Conservation (phyloP, 208 protist species). For the Hexamita inflata region DNA sequence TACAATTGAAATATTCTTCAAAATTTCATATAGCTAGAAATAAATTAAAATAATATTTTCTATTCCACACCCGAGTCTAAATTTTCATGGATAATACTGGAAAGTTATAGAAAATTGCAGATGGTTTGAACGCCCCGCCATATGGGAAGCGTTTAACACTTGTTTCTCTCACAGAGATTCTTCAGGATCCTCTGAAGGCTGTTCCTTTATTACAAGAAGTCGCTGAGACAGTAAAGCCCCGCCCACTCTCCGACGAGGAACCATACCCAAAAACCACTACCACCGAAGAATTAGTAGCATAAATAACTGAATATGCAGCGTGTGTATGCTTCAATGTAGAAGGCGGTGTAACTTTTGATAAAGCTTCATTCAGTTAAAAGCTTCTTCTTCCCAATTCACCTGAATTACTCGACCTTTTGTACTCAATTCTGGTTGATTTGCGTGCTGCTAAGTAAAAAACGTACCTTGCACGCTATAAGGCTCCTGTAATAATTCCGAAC, state of each 20-base stretch:
- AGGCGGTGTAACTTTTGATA: background rate
- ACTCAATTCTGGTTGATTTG: background rate
- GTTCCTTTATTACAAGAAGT: background rate
- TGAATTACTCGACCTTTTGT: background rate
- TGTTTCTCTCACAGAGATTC: conserved; percentile 2
- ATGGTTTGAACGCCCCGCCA: background rate
- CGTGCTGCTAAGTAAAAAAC: background rate
- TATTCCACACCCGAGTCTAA: no score
- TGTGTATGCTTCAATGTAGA: background rate
- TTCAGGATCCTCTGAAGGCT: background rate
- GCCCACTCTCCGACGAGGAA: background rate
- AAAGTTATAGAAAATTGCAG: background rate
- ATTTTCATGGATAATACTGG: no score
- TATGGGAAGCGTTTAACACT: background rate
- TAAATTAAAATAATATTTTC: no score
- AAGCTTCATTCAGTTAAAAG: background rate
- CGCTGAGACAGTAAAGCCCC: background rate
- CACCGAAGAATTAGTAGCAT: background rate
- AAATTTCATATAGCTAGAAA: no score
- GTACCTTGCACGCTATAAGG: background rate
- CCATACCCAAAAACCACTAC: background rate
- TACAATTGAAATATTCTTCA: no score
- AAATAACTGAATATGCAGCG: background rate
- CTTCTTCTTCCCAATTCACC: background rate
- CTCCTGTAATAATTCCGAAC: background rate